A percentile compares a stretch with the other conserved stretches of the same genome.
Evolutionary conservation across 805 yeast species (phyloP).

Genomic region (Candida dajiaensis): DNA sequence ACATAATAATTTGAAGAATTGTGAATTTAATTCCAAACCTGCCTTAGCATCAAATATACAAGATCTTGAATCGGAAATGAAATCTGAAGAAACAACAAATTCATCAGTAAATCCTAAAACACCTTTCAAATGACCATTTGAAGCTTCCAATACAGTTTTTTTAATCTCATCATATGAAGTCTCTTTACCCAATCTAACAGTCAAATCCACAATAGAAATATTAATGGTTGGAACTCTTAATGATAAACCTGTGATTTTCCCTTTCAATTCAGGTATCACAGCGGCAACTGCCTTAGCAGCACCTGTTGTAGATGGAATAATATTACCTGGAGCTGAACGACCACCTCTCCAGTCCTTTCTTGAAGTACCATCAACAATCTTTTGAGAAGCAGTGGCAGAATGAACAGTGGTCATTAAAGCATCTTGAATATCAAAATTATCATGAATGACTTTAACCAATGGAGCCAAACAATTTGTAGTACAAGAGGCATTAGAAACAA

Average conservation of each 20-base stretch:
- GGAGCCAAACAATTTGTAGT: slow-evolving; percentile 96
- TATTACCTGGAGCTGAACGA: slow-evolving; percentile 93
- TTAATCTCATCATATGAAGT: slow-evolving; percentile 82
- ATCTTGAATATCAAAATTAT: slow-evolving; percentile 79
- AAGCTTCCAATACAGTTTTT: slow-evolving; percentile 65
- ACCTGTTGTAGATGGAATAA: slow-evolving; percentile 94
- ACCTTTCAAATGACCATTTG: slow-evolving; percentile 77
- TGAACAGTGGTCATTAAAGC: slow-evolving; percentile 96
- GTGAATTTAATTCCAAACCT: slow-evolving; percentile 81
- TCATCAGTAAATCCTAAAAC: slow-evolving; percentile 88
- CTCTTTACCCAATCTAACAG: slow-evolving; percentile 71
- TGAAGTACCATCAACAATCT: slow-evolving; percentile 95
- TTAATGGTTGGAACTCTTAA: slow-evolving; percentile 92
- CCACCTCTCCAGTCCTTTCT: slow-evolving; percentile 99
- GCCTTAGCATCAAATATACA: slow-evolving; percentile 90
- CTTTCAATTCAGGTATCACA: slow-evolving; percentile 86
- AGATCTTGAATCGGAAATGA: slow-evolving; percentile 77
- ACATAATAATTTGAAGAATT: slow-evolving; percentile 84
- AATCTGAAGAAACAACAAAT: slow-evolving; percentile 87
- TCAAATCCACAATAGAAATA: slow-evolving; percentile 90
- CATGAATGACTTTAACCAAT: slow-evolving; percentile 84
- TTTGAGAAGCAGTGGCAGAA: slow-evolving; percentile 94
- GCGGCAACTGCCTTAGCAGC: slow-evolving; percentile 97
- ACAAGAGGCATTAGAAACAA: slow-evolving; percentile 91
- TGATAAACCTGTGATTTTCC: slow-evolving; percentile 92